A percentile compares a stretch with the other conserved stretches of the same genome.
These are phyloP conservation scores for Lipomyces sp. DNA, from an alignment of 805 yeast genomes.

Conservation along the genomic window DNA sequence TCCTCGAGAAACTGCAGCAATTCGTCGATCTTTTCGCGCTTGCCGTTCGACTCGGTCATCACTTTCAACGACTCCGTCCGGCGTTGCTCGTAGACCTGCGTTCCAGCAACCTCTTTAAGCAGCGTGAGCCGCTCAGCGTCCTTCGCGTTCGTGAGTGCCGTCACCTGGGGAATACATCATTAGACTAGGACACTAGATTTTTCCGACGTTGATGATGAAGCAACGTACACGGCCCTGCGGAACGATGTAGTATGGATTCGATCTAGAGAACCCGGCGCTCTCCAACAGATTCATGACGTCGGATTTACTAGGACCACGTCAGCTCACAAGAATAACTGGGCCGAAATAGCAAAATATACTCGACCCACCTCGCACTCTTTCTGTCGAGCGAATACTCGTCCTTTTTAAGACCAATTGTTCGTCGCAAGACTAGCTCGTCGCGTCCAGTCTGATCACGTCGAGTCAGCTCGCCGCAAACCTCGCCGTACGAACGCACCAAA, in stretches of 20 bases:
- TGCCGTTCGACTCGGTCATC: slow-evolving; percentile 67
- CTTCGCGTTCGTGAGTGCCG: slow-evolving; percentile 82
- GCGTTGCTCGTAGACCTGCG: slow-evolving; percentile 81
- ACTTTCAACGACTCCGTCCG: slow-evolving; percentile 74
- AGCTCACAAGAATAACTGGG: not conserved
- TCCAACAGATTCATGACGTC: slow-evolving; percentile 81
- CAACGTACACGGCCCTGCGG: slow-evolving; percentile 76
- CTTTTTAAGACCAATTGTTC: slow-evolving; percentile 90
- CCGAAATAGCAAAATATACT: not conserved
- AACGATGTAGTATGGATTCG: slow-evolving; percentile 92
- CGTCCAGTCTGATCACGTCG: slow-evolving; percentile 52
- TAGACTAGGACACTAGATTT: too few species aligned
- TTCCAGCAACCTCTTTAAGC: slow-evolving; percentile 92
- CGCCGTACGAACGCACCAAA: not conserved
- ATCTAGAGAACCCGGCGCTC: slow-evolving; percentile 85
- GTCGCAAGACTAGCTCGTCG: slow-evolving; percentile 67
- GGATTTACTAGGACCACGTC: slow-evolving; percentile 43
- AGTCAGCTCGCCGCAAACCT: not conserved
- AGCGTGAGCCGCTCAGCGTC: slow-evolving; percentile 75
- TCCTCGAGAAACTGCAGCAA: slow-evolving; percentile 63
- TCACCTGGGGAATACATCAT: slow-evolving; percentile 40
- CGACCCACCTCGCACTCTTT: slow-evolving; percentile 55
- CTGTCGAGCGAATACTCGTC: slow-evolving; percentile 87
- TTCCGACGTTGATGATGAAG: too few species aligned
- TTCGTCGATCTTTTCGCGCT: slow-evolving; percentile 69